These are phyloP conservation scores for Podila epigama DNA, from an alignment of 192 early-diverging fungal species.

Conservation along the genomic window DNA sequence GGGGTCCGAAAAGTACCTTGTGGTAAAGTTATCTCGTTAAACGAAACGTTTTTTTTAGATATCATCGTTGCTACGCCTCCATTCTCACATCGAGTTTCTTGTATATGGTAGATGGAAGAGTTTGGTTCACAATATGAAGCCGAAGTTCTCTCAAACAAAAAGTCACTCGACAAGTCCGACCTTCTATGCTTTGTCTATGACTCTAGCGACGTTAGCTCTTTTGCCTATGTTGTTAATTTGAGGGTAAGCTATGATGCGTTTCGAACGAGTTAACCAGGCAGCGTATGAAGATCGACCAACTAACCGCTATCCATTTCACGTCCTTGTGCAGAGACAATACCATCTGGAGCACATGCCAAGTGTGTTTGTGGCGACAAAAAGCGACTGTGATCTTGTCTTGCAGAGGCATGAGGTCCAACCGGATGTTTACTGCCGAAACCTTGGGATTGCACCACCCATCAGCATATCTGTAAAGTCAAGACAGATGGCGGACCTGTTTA, in stretches of 20 bases:
- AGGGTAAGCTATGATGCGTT: constrained; percentile 59
- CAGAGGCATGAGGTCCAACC: constrained; percentile 88
- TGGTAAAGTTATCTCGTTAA: constrained; percentile 77
- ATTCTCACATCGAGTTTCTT: neutral
- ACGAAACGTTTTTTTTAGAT: neutral
- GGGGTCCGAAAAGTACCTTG: constrained; percentile 93
- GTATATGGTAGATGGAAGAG: constrained; percentile 81
- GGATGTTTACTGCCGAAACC: constrained; percentile 90
- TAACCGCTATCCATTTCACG: neutral
- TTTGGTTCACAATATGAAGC: constrained; percentile 86
- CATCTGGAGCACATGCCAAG: constrained; percentile 84
- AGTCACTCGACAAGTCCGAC: constrained; percentile 88
- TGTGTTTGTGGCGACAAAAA: constrained; percentile 95
- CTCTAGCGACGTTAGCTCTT: constrained; percentile 91
- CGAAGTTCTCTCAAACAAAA: constrained; percentile 90
- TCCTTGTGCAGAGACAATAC: constrained; percentile 69
- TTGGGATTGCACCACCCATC: constrained; percentile 88
- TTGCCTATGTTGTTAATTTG: constrained; percentile 87
- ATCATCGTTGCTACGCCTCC: neutral
- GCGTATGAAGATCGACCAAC: neutral
- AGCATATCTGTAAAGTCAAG: constrained; percentile 87
- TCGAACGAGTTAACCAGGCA: neutral
- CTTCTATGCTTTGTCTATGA: constrained; percentile 96
- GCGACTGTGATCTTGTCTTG: constrained; percentile 89
- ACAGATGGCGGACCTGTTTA: constrained; percentile 89